A percentile compares a stretch with the other conserved stretches of the same genome.
These are phyloP conservation scores for Casuarina glauca DNA, from an alignment of 306 rosid species.

Conservation along the genomic window DNA sequence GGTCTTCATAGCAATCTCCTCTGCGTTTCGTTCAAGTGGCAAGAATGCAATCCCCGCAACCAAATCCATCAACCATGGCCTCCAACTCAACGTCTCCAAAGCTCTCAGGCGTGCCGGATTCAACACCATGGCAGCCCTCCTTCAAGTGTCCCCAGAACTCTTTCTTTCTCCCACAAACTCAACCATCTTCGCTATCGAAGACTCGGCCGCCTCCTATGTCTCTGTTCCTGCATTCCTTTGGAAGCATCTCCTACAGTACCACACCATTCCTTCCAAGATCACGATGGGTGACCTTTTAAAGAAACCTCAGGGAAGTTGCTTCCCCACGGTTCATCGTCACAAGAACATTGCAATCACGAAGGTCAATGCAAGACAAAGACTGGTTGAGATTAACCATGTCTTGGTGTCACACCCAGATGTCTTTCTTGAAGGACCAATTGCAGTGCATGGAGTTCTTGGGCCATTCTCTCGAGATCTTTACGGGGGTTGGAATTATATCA, in stretches of 20 bases:
- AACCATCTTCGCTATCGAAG: slow-evolving; percentile 52
- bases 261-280: slow-evolving; percentile 37
- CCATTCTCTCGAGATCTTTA: slow-evolving; percentile 46
- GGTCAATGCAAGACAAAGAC: slow-evolving; percentile 19
- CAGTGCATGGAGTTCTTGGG: slow-evolving; percentile 62
- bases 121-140: slow-evolving; percentile 56
- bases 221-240: slow-evolving; percentile 61
- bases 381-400: slow-evolving; percentile 59
- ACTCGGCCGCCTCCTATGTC: slow-evolving; percentile 38
- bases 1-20: slow-evolving; percentile 51
- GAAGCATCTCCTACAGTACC: slow-evolving; percentile 53
- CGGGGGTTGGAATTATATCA: slow-evolving; percentile 39
- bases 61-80: slow-evolving; percentile 23
- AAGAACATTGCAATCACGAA: slow-evolving; percentile 47
- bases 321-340: slow-evolving; percentile 43
- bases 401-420: slow-evolving; percentile 58
- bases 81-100: slow-evolving; percentile 46
- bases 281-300: slow-evolving; percentile 35
- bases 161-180: slow-evolving; percentile 41
- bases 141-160: slow-evolving; percentile 58
- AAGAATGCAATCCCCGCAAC: slow-evolving; percentile 28
- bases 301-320: slow-evolving; percentile 40
- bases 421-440: slow-evolving; percentile 42
- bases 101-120: slow-evolving; percentile 58
- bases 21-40: slow-evolving; percentile 37